Conservation (phyloP, 2,329 filamentous ascomycete genomes). For the Fusarium sp. region DNA sequence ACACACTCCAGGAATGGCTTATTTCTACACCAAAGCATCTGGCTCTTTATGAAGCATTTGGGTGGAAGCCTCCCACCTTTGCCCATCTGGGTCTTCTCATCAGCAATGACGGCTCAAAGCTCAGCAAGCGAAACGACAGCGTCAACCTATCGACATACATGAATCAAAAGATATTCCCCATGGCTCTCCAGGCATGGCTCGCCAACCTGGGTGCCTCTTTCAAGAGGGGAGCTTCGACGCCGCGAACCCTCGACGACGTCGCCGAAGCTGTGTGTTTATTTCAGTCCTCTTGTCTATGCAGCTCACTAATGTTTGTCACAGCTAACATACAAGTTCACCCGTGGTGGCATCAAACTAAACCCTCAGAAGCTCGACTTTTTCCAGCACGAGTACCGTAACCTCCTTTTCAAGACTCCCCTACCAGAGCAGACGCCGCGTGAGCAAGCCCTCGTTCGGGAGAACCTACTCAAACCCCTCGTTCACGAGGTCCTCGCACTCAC, state of each 20-base stretch:
- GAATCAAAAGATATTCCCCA: conserved; percentile 59
- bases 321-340: conserved; percentile 90
- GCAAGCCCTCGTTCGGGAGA: conserved; percentile 26
- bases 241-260: conserved; percentile 73
- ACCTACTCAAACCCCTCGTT: conserved; percentile 42
- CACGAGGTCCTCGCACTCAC: conserved; percentile 43
- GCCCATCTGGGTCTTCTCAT: conserved; percentile 84
- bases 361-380: conserved; percentile 84
- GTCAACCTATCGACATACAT: conserved; percentile 65
- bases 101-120: conserved; percentile 76
- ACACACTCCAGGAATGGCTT: conserved; percentile 82
- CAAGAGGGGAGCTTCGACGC: conserved; percentile 40
- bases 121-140: conserved; percentile 82
- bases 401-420: conserved; percentile 46
- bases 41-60: conserved; percentile 80
- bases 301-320: conserved; percentile 51
- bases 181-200: conserved; percentile 80
- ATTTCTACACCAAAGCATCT: conserved; percentile 85
- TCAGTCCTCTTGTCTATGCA: not conserved
- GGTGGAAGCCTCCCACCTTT: conserved; percentile 79
- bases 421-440: conserved; percentile 39
- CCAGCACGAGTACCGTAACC: conserved; percentile 72
- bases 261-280: conserved; percentile 69
- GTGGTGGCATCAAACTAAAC: conserved; percentile 87
- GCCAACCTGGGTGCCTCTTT: conserved; percentile 70